These are phyloP conservation scores for Fusarium nurragi DNA, from an alignment of 2,329 filamentous ascomycete species.

Conservation along the genomic window DNA sequence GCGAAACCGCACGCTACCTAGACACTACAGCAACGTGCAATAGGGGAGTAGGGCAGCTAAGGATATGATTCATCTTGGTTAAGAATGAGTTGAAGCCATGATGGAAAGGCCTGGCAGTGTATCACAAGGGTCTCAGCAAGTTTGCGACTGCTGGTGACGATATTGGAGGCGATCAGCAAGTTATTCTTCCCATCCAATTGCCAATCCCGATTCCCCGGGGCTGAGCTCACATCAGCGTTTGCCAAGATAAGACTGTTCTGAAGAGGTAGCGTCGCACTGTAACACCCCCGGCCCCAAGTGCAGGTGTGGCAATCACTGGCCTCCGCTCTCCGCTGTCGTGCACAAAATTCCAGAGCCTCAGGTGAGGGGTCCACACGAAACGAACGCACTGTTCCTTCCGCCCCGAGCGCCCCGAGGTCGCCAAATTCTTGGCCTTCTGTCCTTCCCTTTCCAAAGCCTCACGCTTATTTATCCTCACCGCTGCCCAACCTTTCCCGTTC, in stretches of 20 bases:
- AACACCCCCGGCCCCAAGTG: conserved; percentile 7
- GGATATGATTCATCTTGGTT: conserved; percentile 9
- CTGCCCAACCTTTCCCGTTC: conserved; percentile 31
- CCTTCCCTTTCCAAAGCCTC: conserved; percentile 19
- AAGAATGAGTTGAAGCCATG: neutral
- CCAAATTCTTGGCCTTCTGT: conserved; percentile 31
- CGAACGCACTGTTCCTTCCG: conserved; percentile 17
- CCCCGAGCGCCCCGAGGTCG: conserved; percentile 30
- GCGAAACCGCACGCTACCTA: neutral
- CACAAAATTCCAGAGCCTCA: conserved; percentile 37
- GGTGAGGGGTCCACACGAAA: conserved; percentile 36
- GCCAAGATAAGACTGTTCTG: conserved; percentile 23
- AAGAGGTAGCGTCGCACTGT: too few species aligned
- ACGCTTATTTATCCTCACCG: conserved; percentile 33
- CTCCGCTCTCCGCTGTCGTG: conserved; percentile 22
- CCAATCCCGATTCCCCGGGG: conserved; percentile 3
- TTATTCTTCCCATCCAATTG: neutral
- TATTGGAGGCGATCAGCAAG: conserved; percentile 5
- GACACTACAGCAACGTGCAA: neutral
- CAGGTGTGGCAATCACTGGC: conserved; percentile 24
- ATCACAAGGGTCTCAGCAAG: neutral
- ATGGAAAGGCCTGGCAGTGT: neutral
- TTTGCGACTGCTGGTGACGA: conserved; percentile 11
- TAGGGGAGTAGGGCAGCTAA: neutral
- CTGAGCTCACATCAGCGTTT: conserved; percentile 11